A percentile compares a stretch with the other conserved stretches of the same genome.
phyloP scores from a whole-genome alignment of 176 grass and related monocot species.

The Avena atlantica region DNA sequence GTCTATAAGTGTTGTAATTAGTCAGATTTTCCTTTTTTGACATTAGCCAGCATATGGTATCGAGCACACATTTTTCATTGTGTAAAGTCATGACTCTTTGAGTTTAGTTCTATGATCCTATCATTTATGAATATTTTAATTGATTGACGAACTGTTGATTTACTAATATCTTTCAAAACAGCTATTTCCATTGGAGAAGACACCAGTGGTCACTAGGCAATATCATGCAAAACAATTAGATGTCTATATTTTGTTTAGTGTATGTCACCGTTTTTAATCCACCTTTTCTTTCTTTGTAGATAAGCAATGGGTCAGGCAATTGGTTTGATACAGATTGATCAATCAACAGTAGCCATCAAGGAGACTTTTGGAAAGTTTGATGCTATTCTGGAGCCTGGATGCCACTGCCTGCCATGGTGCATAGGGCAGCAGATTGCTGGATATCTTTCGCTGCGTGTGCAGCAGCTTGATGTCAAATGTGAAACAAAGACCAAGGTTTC shows the following conservation, averaged over 20 bases:
- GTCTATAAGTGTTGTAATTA: conserved; percentile 11
- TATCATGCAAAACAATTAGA: conserved; percentile 16
- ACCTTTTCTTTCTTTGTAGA: conserved; percentile 34
- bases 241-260: conserved; percentile 5
- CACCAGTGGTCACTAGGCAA: neutral
- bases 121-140: neutral
- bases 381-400: conserved; percentile 69
- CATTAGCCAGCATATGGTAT: neutral
- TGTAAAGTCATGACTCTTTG: conserved; percentile 18
- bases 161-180: neutral
- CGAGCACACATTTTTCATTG: neutral
- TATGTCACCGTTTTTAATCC: neutral
- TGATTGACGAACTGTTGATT: neutral
- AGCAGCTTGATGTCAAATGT: conserved; percentile 83
- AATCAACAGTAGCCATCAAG: conserved; percentile 83
- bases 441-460: conserved; percentile 83
- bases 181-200: too few species aligned
- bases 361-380: conserved; percentile 84
- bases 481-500: conserved; percentile 91
- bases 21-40: neutral
- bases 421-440: conserved; percentile 75
- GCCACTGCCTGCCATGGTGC: conserved; percentile 81
- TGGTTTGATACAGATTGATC: conserved; percentile 74
- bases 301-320: conserved; percentile 80
- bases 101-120: conserved; percentile 24